Percentiles rank a stretch among this genome's conserved stretches.
phyloP scores from a whole-genome alignment of 176 grass and related monocot species.

The Phoenix dactylifera region DNA sequence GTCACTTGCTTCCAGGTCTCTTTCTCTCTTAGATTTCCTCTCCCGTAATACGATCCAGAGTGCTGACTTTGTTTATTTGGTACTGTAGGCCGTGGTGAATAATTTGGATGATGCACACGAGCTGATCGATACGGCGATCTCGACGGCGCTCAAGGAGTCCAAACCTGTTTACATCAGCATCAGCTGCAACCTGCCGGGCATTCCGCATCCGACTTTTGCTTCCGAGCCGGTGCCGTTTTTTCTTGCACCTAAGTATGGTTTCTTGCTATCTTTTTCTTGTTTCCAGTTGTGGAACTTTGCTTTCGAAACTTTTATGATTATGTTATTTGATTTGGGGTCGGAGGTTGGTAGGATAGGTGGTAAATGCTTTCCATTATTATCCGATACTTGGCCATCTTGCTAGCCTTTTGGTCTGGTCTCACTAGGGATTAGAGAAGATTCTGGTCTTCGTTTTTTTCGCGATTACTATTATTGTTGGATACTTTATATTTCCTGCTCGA shows the following conservation, averaged over 20 bases:
- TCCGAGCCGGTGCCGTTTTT: constrained; percentile 3
- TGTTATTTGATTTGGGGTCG: not conserved
- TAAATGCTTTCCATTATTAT: no score
- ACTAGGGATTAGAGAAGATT: no score
- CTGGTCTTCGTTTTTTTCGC: no score
- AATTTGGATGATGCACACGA: constrained; percentile 20
- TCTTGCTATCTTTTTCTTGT: not conserved
- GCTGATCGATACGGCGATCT: constrained; percentile 15
- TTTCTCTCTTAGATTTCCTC: not conserved
- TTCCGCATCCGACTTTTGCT: constrained; percentile 3
- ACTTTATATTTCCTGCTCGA: no score
- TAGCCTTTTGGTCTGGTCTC: no score
- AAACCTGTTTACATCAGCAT: constrained; percentile 19
- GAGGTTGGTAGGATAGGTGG: no score
- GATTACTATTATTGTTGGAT: no score
- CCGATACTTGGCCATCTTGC: no score
- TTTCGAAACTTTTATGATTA: not conserved
- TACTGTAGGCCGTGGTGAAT: constrained; percentile 9
- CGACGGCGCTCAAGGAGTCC: constrained; percentile 10
- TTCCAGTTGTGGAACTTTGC: not conserved
- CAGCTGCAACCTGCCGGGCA: constrained; percentile 13
- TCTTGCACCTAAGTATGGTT: constrained; percentile 5
- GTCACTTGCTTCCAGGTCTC: constrained; percentile 14
- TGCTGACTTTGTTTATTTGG: not conserved
- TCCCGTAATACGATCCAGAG: not conserved